Evolutionary conservation across 73 alveolate genomes (phyloP).

Genomic region (Tetrahymena thermophila): DNA sequence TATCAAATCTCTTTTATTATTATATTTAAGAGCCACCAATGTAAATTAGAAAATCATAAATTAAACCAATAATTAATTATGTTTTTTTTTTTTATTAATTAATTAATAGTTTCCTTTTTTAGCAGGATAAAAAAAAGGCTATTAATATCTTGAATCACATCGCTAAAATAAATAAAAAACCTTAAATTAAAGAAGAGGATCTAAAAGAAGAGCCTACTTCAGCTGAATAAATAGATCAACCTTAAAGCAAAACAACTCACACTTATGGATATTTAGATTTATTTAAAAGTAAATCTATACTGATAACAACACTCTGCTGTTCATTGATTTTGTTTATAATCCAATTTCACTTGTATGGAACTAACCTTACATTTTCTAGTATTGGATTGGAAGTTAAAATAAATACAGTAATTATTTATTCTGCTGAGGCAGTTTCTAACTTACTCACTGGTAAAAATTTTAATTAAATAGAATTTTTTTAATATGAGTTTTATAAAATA

Average conservation of each 20-base stretch:
- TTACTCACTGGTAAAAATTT: background rate
- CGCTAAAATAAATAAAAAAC: background rate
- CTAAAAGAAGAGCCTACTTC: background rate
- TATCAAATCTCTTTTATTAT: background rate
- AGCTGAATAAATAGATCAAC: background rate
- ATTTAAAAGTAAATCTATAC: background rate
- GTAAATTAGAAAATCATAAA: background rate
- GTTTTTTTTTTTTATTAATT: background rate
- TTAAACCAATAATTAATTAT: background rate
- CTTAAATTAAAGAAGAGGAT: background rate
- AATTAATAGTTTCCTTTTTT: background rate
- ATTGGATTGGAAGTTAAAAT: background rate
- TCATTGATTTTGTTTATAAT: background rate
- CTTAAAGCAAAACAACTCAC: background rate
- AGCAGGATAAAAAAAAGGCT: background rate
- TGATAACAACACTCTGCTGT: background rate
- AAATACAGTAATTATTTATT: background rate
- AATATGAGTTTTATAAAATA: background rate
- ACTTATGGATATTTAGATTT: background rate
- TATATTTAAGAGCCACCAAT: background rate
- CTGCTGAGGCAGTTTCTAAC: background rate
- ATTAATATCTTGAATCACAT: background rate
- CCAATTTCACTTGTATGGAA: background rate
- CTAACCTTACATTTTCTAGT: background rate
- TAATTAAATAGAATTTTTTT: background rate